Evolutionary conservation across 495 filamentous ascomycete species (phyloP).

Genomic region (Hypoxylon intermedium): DNA sequence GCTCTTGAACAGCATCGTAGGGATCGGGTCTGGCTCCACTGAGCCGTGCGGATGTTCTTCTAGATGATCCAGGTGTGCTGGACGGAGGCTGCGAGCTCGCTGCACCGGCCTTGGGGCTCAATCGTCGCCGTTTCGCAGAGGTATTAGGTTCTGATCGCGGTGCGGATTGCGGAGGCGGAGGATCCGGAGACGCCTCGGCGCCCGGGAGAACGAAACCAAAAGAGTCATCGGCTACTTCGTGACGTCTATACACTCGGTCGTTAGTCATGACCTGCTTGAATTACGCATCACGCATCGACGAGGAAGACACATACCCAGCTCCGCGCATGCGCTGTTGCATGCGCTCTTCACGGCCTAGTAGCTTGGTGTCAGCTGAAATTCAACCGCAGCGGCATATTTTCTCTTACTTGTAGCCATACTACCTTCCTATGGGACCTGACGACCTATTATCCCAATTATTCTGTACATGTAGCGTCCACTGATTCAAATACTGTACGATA

Average conservation of each 20-base stretch:
- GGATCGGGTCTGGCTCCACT: slow-evolving; percentile 23
- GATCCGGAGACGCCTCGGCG: slow-evolving; percentile 35
- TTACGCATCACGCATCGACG: too few relatives aligned
- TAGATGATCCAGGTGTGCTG: slow-evolving; percentile 27
- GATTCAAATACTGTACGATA: too few relatives aligned
- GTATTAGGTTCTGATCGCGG: slow-evolving; percentile 50
- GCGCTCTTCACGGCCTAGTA: slow-evolving; percentile 54
- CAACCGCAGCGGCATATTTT: background rate
- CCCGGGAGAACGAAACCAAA: slow-evolving; percentile 54
- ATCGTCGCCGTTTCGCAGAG: slow-evolving; percentile 49
- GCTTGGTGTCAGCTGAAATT: slow-evolving; percentile 30
- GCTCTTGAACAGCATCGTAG: slow-evolving; percentile 19
- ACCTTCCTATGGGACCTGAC: background rate
- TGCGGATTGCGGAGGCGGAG: slow-evolving; percentile 27
- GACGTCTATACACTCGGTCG: slow-evolving; percentile 40
- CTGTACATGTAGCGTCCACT: background rate
- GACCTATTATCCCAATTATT: background rate
- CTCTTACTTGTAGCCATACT: slow-evolving; percentile 42
- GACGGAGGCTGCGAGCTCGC: slow-evolving; percentile 28
- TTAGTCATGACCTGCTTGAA: slow-evolving; percentile 7
- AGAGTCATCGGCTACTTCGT: slow-evolving; percentile 55
- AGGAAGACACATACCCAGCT: slow-evolving; percentile 46
- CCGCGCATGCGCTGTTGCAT: slow-evolving; percentile 60
- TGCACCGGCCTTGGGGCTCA: slow-evolving; percentile 29
- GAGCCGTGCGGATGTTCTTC: slow-evolving; percentile 33